A percentile compares a stretch with the other conserved stretches of the same genome.
phyloP scores from a whole-genome alignment of 2,329 filamentous ascomycete genomes.

The Pyrenochaeta sp. region DNA sequence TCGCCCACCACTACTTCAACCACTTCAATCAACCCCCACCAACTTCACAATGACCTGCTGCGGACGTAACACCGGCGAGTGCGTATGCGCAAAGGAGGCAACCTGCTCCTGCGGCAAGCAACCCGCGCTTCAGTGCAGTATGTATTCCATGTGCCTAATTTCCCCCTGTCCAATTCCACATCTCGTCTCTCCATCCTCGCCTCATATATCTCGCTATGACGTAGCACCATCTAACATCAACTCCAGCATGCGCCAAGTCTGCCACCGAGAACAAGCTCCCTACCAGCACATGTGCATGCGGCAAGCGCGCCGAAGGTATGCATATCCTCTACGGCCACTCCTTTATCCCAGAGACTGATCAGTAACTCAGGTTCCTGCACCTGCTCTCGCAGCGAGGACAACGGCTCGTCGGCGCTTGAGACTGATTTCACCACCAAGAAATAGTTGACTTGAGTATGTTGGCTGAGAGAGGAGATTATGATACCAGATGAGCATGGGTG shows the following conservation, averaged over 20 bases:
- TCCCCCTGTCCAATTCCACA: no score
- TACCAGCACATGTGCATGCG: conserved; percentile 78
- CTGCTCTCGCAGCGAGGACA: conserved; percentile 76
- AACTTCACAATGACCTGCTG: conserved; percentile 62
- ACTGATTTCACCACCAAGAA: conserved; percentile 83
- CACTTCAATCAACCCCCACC: conserved; percentile 16
- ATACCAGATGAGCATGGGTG: conserved; percentile 14
- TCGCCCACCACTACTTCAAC: no score
- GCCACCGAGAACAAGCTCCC: conserved; percentile 74
- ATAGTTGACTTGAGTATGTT: no score
- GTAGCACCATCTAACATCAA: conserved; percentile 14
- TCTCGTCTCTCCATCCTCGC: conserved; percentile 9
- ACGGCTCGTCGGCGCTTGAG: conserved; percentile 71
- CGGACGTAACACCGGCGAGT: conserved; percentile 63
- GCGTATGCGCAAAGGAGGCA: conserved; percentile 65
- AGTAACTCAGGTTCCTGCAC: conserved; percentile 64
- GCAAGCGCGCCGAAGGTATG: conserved; percentile 74
- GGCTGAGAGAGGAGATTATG: no score
- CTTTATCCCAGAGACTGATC: no score
- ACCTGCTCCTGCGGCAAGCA: conserved; percentile 90
- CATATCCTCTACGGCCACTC: not conserved
- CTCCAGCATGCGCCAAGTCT: conserved; percentile 74
- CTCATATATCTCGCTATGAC: conserved; percentile 12
- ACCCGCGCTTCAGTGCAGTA: conserved; percentile 80
- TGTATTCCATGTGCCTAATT: no score